Evolutionary conservation across 2,329 filamentous ascomycete species (phyloP).

Genomic region (Fulvia fulva): DNA sequence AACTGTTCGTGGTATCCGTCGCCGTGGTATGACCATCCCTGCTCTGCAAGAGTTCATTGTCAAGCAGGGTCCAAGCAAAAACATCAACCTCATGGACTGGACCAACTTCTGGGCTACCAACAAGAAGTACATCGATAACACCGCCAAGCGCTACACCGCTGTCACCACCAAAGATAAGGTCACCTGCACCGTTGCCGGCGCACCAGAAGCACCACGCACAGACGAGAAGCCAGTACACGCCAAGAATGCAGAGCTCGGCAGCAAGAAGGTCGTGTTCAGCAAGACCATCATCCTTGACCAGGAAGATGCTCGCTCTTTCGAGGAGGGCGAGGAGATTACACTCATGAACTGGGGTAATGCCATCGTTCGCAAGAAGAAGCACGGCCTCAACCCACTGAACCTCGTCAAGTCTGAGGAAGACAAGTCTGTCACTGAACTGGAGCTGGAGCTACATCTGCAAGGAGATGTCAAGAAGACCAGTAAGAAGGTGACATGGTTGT

Average conservation of each 20-base stretch:
- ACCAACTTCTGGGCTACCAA: constrained; percentile 56
- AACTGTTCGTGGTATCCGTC: constrained; percentile 72
- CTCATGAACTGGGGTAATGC: constrained; percentile 97
- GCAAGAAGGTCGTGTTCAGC: constrained; percentile 79
- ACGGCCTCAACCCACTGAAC: constrained; percentile 47
- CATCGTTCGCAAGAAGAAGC: constrained; percentile 58
- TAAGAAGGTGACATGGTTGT: constrained; percentile 96
- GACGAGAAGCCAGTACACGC: constrained; percentile 81
- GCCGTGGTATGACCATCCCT: constrained; percentile 73
- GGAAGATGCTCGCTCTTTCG: constrained; percentile 76
- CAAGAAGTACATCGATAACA: constrained; percentile 51
- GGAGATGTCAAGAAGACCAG: constrained; percentile 93
- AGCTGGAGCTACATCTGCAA: constrained; percentile 81
- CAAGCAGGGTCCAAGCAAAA: constrained; percentile 77
- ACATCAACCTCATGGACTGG: constrained; percentile 83
- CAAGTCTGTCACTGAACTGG: constrained; percentile 61
- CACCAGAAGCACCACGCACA: constrained; percentile 44
- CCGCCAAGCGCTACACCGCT: constrained; percentile 47
- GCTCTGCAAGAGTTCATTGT: constrained; percentile 80
- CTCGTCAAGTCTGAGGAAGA: constrained; percentile 50
- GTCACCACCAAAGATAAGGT: constrained; percentile 69
- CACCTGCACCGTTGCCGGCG: constrained; percentile 29
- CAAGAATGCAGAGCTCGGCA: constrained; percentile 82
- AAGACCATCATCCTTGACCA: constrained; percentile 77
- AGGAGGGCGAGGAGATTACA: constrained; percentile 83